Evolutionary conservation across 2,329 filamentous ascomycete species (phyloP).

Genomic region (Volutella citrinella): DNA sequence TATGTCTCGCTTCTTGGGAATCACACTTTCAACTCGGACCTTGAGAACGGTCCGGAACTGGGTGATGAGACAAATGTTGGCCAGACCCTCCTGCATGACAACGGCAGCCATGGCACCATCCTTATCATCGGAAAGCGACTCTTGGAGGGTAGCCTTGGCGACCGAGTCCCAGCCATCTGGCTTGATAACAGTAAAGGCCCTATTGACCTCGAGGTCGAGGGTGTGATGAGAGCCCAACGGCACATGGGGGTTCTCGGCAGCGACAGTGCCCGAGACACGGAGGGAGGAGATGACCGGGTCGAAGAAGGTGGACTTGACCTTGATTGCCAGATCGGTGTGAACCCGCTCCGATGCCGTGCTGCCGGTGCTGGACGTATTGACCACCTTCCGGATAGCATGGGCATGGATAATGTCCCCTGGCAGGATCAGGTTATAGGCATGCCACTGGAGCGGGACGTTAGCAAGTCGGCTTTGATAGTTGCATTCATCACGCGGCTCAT

Average conservation of each 20-base stretch:
- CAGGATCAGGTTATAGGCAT: slow-evolving; percentile 59
- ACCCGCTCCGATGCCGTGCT: slow-evolving; percentile 51
- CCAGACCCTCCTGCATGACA: slow-evolving; percentile 86
- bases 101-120: slow-evolving; percentile 84
- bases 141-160: slow-evolving; percentile 71
- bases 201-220: slow-evolving; percentile 79
- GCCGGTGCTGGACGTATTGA: slow-evolving; percentile 44
- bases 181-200: slow-evolving; percentile 87
- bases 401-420: slow-evolving; percentile 52
- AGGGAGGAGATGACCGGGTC: slow-evolving; percentile 54
- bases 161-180: slow-evolving; percentile 85
- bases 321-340: slow-evolving; percentile 56
- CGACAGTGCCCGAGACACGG: slow-evolving; percentile 54
- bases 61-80: slow-evolving; percentile 80
- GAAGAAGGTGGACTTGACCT: slow-evolving; percentile 56
- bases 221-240: slow-evolving; percentile 56
- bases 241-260: slow-evolving; percentile 51
- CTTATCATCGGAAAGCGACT: slow-evolving; percentile 75
- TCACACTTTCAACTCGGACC: slow-evolving; percentile 56
- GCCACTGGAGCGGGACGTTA: slow-evolving; percentile 42
- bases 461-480: slow-evolving; percentile 6
- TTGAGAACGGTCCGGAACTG: slow-evolving; percentile 76
- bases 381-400: slow-evolving; percentile 55
- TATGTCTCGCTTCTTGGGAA: slow-evolving; percentile 66
- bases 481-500: too few species aligned